Evolutionary conservation across 2,329 filamentous ascomycete species (phyloP).

Genomic region (Cryphonectria nitschkei): DNA sequence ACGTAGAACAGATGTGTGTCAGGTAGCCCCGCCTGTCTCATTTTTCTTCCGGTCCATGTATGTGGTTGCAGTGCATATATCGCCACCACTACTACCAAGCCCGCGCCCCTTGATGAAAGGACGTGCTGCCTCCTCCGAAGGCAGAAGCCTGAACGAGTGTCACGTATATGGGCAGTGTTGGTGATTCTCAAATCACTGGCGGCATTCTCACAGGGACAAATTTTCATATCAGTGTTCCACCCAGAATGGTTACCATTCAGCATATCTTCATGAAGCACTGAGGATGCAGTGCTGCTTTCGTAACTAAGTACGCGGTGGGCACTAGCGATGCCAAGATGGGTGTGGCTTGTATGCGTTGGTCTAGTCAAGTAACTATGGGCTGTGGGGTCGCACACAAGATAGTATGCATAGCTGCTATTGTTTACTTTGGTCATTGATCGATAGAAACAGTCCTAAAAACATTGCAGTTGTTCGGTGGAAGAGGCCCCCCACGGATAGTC

Average conservation of each 20-base stretch:
- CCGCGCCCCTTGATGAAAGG: too few species aligned
- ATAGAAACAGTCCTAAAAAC: not conserved
- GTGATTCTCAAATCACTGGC: not conserved
- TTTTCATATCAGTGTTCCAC: too few species aligned
- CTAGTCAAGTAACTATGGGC: not conserved
- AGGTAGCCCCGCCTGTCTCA: not conserved
- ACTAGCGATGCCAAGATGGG: not conserved
- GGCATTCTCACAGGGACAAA: too few species aligned
- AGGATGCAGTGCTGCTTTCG: too few species aligned
- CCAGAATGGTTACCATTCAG: too few species aligned
- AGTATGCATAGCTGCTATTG: not conserved
- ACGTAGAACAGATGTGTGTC: not conserved
- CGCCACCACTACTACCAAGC: not conserved
- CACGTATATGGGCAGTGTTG: not conserved
- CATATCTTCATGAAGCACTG: too few species aligned
- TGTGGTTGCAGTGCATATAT: conserved; percentile 4
- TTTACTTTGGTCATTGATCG: not conserved
- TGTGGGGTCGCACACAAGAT: not conserved
- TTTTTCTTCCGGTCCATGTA: not conserved
- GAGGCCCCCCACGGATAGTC: not conserved
- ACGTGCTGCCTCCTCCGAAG: not conserved
- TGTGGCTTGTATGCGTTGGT: not conserved
- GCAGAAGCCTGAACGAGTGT: not conserved
- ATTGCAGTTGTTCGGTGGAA: not conserved
- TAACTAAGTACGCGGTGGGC: not conserved